Conservation (phyloP, 495 filamentous ascomycete genomes). For the Lasiosphaeris hirsuta region DNA sequence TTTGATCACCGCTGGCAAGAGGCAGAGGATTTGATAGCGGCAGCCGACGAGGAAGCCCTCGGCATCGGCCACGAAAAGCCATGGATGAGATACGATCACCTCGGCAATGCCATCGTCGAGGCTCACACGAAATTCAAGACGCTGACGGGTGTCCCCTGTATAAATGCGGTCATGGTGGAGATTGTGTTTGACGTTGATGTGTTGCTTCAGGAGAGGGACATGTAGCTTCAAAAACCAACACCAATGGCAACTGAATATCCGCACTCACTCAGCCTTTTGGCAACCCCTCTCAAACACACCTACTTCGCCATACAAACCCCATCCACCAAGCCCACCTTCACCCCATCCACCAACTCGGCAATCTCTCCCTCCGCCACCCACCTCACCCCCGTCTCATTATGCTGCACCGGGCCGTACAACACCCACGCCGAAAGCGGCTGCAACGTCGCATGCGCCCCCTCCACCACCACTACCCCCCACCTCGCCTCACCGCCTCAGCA, state of each 20-base stretch:
- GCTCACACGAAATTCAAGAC: slow-evolving; percentile 18
- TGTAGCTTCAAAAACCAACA: too few relatives aligned
- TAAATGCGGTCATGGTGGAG: slow-evolving; percentile 17
- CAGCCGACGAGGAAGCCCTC: neutral
- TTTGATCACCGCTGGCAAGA: neutral
- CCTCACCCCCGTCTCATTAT: neutral
- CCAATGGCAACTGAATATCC: too few relatives aligned
- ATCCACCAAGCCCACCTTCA: neutral
- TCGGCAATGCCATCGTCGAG: slow-evolving; percentile 14
- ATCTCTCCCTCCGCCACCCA: slow-evolving; percentile 4
- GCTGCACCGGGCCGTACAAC: slow-evolving; percentile 26
- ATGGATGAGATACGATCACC: slow-evolving; percentile 14
- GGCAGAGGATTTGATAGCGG: neutral
- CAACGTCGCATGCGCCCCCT: slow-evolving; percentile 20
- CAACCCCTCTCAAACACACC: too few relatives aligned
- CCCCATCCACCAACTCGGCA: neutral
- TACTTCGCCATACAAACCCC: neutral
- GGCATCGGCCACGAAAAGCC: neutral
- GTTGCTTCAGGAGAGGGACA: slow-evolving; percentile 2
- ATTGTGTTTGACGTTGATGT: slow-evolving; percentile 20
- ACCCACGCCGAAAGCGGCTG: slow-evolving; percentile 30
- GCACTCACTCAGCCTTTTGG: too few relatives aligned
- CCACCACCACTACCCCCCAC: slow-evolving; percentile 4
- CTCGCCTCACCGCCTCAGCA: slow-evolving; percentile 16
- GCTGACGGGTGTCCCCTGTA: slow-evolving; percentile 12